Evolutionary conservation across 768 basidiomycete species (phyloP).

Genomic region (Chalciporus piperatus): DNA sequence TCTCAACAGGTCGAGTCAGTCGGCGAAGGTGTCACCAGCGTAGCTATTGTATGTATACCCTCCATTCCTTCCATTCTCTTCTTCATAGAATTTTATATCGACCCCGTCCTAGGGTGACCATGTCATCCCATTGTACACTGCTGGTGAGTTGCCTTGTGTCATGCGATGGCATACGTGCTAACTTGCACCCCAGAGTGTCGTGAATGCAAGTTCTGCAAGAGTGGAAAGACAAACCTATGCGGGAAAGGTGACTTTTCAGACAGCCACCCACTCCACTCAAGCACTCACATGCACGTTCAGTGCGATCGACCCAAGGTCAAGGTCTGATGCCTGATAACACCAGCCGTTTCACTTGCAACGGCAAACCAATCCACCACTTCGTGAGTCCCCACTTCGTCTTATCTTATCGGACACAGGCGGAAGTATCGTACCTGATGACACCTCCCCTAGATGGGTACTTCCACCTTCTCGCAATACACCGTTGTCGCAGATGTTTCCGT

Average conservation of each 20-base stretch:
- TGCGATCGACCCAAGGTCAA: conserved; percentile 89
- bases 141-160: conserved; percentile 49
- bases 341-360: conserved; percentile 85
- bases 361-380: conserved; percentile 86
- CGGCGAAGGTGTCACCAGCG: conserved; percentile 89
- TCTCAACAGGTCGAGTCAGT: conserved; percentile 84
- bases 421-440: neutral
- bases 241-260: conserved; percentile 60
- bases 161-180: neutral
- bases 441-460: conserved; percentile 87
- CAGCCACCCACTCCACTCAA: neutral
- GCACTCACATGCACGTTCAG: conserved; percentile 35
- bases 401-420: neutral
- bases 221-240: conserved; percentile 98
- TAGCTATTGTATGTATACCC: conserved; percentile 45
- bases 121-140: conserved; percentile 95
- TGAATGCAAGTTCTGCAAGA: conserved; percentile 99
- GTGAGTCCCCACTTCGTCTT: conserved; percentile 44
- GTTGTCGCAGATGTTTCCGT: conserved; percentile 97
- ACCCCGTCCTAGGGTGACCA: conserved; percentile 69
- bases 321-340: conserved; percentile 93
- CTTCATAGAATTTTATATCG: neutral
- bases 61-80: neutral
- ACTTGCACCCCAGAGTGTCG: conserved; percentile 62
- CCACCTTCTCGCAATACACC: conserved; percentile 99